Percentiles rank a stretch among this genome's conserved stretches.
Evolutionary conservation across 371 early-diverging fungal species (phyloP).

Genomic region (Mortierella sp.): DNA sequence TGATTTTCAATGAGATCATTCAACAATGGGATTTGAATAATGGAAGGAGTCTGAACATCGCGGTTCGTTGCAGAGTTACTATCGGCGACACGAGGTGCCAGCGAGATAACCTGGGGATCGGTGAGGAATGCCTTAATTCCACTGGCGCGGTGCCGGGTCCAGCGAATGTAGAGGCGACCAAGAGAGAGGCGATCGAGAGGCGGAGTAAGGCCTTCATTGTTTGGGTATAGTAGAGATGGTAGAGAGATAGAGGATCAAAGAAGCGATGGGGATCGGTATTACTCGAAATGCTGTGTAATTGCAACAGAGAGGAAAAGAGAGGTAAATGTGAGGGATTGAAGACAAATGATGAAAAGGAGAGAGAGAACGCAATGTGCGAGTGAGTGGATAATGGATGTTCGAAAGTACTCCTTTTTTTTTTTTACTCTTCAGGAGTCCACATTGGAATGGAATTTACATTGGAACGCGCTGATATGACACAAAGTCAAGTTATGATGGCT

Average conservation of each 20-base stretch:
- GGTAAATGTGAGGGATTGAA: not conserved
- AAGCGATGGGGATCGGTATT: not conserved
- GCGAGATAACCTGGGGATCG: conserved; percentile 9
- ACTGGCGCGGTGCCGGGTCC: not conserved
- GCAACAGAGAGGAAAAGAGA: not conserved
- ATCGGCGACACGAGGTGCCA: conserved; percentile 21
- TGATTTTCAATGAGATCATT: conserved; percentile 32
- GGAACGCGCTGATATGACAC: not conserved
- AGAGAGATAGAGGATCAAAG: not conserved
- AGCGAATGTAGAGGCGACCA: conserved; percentile 11
- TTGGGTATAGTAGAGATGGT: not conserved
- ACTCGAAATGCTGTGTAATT: too few relatives aligned
- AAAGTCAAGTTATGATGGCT: not conserved
- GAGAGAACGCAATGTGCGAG: too few relatives aligned
- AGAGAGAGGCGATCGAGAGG: conserved; percentile 17
- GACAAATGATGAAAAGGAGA: too few relatives aligned
- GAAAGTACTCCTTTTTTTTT: not conserved
- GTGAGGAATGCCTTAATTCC: conserved; percentile 13
- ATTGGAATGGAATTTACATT: not conserved
- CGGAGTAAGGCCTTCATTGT: conserved; percentile 27
- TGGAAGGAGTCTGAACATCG: not conserved
- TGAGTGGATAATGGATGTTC: too few relatives aligned
- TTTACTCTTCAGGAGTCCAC: not conserved
- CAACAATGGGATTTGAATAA: conserved; percentile 13
- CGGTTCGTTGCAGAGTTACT: not conserved